Percentiles rank a stretch among this genome's conserved stretches.
These are phyloP conservation scores for Entomophthora muscae DNA, from an alignment of 371 early-diverging fungal genomes.

Conservation along the genomic window DNA sequence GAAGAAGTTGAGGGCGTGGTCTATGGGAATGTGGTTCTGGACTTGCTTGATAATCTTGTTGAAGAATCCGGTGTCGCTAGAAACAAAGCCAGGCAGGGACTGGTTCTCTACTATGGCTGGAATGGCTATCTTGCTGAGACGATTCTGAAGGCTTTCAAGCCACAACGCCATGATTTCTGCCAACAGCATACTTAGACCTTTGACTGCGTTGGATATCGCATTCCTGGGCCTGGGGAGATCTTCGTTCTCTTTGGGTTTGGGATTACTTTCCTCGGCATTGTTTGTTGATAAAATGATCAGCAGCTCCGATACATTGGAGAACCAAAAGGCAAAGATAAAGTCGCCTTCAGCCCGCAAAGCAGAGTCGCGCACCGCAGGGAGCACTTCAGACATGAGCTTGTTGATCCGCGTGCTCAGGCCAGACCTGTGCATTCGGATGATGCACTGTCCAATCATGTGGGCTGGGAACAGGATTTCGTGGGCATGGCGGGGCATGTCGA, in stretches of 20 bases:
- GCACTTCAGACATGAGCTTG: constrained; percentile 59
- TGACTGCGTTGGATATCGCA: constrained; percentile 4
- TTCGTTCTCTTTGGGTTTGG: neutral
- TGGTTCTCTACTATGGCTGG: constrained; percentile 87
- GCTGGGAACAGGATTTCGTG: constrained; percentile 89
- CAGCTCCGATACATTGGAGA: constrained; percentile 85
- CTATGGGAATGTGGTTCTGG: constrained; percentile 66
- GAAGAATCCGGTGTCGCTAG: constrained; percentile 76
- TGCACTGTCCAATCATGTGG: constrained; percentile 69
- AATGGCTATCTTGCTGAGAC: constrained; percentile 77
- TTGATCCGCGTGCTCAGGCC: constrained; percentile 65
- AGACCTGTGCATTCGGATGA: constrained; percentile 74
- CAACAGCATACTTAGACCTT: constrained; percentile 3
- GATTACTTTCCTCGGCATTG: neutral
- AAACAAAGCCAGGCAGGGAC: constrained; percentile 73
- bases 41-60: constrained; percentile 57
- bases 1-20: constrained; percentile 78
- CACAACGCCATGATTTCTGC: constrained; percentile 26
- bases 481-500: constrained; percentile 54
- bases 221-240: neutral
- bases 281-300: constrained; percentile 16
- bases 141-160: constrained; percentile 88
- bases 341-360: constrained; percentile 50
- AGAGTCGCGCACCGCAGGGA: constrained; percentile 65
- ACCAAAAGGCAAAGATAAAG: constrained; percentile 68